These are phyloP conservation scores for Ophiocordyceps polyrhachis-furcata DNA, from an alignment of 2,329 filamentous ascomycete species.

Conservation along the genomic window DNA sequence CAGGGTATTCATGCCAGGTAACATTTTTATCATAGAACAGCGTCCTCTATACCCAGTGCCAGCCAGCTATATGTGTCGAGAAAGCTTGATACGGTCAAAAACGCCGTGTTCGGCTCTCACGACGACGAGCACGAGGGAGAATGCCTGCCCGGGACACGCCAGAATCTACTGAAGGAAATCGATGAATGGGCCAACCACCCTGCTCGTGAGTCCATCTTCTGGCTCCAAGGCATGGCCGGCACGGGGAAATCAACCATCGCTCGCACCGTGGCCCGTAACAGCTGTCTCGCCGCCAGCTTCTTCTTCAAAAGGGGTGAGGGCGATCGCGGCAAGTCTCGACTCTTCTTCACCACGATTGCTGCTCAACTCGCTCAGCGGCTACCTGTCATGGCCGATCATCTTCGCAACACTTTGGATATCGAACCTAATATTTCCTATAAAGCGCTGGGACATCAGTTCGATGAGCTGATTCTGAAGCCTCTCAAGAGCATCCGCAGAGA, in stretches of 20 bases:
- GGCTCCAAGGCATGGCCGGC: slow-evolving; percentile 5
- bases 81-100: background rate
- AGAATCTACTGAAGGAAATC: background rate
- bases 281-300: slow-evolving; percentile 15
- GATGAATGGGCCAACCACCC: background rate
- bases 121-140: background rate
- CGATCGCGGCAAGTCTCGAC: slow-evolving; percentile 14
- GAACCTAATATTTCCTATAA: background rate
- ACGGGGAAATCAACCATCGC: slow-evolving; percentile 7
- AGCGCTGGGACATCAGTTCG: slow-evolving; percentile 3
- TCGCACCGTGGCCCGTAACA: slow-evolving; percentile 1
- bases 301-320: slow-evolving; percentile 22
- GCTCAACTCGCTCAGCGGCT: slow-evolving; percentile 12
- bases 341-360: slow-evolving; percentile 21
- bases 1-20: background rate
- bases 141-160: background rate
- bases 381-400: slow-evolving; percentile 5
- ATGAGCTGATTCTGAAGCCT: slow-evolving; percentile 2
- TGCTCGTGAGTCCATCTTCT: slow-evolving; percentile 1
- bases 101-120: background rate
- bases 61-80: background rate
- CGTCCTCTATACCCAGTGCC: background rate
- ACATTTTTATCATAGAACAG: background rate
- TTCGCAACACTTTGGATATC: slow-evolving; percentile 1
- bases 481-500: background rate